These are phyloP conservation scores for Leccinum disarticulatum DNA, from an alignment of 768 basidiomycete genomes.

Conservation along the genomic window DNA sequence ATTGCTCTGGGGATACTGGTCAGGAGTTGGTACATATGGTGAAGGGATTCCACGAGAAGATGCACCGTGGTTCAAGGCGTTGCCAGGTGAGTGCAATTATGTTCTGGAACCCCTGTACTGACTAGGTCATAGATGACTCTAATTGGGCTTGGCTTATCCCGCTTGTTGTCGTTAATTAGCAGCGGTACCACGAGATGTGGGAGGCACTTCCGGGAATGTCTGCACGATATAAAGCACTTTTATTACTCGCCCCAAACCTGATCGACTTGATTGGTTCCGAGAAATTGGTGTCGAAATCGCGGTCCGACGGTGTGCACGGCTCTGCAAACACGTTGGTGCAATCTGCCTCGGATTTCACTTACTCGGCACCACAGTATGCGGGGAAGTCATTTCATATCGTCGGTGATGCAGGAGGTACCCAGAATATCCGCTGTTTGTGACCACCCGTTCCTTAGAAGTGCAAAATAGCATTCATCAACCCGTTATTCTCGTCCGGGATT, in stretches of 20 bases:
- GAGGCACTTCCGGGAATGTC: slow-evolving; percentile 24
- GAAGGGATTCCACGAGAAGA: slow-evolving; percentile 49
- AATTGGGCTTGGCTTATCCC: slow-evolving; percentile 77
- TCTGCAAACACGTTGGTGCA: slow-evolving; percentile 34
- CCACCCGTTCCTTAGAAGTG: slow-evolving; percentile 1
- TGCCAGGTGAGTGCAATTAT: slow-evolving; percentile 48
- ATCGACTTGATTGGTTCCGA: slow-evolving; percentile 31
- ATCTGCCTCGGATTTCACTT: slow-evolving; percentile 62
- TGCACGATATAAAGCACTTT: slow-evolving; percentile 44
- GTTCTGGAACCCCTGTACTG: slow-evolving; percentile 1
- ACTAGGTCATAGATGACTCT: slow-evolving; percentile 49
- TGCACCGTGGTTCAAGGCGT: slow-evolving; percentile 68
- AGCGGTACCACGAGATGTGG: slow-evolving; percentile 43
- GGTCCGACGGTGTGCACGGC: background rate
- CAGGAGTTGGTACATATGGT: slow-evolving; percentile 50
- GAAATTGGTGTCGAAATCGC: slow-evolving; percentile 18
- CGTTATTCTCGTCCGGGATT: slow-evolving; percentile 60
- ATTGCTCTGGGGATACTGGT: slow-evolving; percentile 84
- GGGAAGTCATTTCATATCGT: slow-evolving; percentile 56
- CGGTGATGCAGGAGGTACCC: slow-evolving; percentile 64
- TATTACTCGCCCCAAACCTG: slow-evolving; percentile 49
- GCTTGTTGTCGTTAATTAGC: slow-evolving; percentile 62
- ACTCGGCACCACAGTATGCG: slow-evolving; percentile 58
- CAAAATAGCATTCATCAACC: slow-evolving; percentile 55
- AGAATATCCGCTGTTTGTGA: background rate